Conservation (phyloP, 1,284 basidiomycete species). For the Spongispora temasekensis region DNA sequence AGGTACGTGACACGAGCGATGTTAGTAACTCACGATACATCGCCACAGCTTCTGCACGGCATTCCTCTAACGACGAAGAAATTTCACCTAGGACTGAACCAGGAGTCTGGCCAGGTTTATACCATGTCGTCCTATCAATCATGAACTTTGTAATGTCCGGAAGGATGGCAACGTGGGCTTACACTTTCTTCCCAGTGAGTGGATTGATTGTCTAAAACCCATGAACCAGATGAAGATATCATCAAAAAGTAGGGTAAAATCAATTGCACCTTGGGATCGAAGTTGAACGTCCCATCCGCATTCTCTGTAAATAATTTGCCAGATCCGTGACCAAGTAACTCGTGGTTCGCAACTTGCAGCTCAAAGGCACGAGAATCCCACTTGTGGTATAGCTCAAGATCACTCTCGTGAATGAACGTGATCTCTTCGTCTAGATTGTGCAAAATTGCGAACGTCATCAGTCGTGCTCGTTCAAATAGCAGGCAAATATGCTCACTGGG, state of each 20-base stretch:
- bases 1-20: background rate
- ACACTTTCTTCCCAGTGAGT: conserved; percentile 80
- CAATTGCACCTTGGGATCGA: conserved; percentile 61
- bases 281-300: conserved; percentile 75
- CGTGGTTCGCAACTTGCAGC: conserved; percentile 85
- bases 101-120: conserved; percentile 79
- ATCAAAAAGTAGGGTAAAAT: background rate
- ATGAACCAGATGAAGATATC: conserved; percentile 1
- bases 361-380: conserved; percentile 82
- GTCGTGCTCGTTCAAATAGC: background rate
- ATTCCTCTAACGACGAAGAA: conserved; percentile 87
- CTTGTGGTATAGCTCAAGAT: conserved; percentile 65
- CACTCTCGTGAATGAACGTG: conserved; percentile 80
- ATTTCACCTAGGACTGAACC: conserved; percentile 80
- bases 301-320: conserved; percentile 81
- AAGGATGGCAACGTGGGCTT: conserved; percentile 20
- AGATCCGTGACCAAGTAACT: conserved; percentile 77
- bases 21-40: conserved; percentile 66
- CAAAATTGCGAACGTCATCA: background rate
- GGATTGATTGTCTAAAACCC: conserved; percentile 69
- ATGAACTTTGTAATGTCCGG: background rate
- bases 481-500: conserved; percentile 50
- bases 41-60: conserved; percentile 81
- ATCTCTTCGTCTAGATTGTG: conserved; percentile 61
- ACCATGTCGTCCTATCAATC: conserved; percentile 67